Evolutionary conservation across 495 filamentous ascomycete species (phyloP), one percentile per base, ranked within the genome.

Genomic region (Aspergillus coremiiformis): DNA sequence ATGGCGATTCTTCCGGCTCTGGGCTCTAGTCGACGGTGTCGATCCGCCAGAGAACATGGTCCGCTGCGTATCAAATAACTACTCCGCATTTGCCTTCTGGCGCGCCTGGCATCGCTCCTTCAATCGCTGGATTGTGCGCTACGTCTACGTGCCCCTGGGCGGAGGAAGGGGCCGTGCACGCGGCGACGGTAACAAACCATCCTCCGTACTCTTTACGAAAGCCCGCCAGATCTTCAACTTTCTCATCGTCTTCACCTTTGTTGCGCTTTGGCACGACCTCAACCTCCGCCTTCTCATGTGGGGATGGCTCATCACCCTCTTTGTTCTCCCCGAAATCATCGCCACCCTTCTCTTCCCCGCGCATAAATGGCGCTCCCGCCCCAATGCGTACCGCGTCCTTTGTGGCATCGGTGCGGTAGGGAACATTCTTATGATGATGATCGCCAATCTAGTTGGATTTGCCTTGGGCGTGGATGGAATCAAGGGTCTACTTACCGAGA

Each of bases 31-130:
- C 35, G 93, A 99, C 65, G 85, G 86, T 55, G 80, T 97, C 60
- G 93, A 99, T 64, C 90, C 93, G 0, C 91, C 93, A 3, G 93
- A 99, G 66, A 99, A 99, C 70, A 93, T 99, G 88, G 78, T 97
- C 45, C 89, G 93, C 60, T 99, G 93, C 73, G 89, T 96, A 72
- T 89, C 83, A 58, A 81, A 99, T 71, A 97, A 97, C 66, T 96
- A 91, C 72, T 91, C 85, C 49, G 83, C 87, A 6, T 75, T 89
- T n/a, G 84, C 81, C 21, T 99, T 99, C 72, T 99, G 93, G 93
- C 86, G 93, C 48, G 78, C 81, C 52, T 97, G 94, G 94, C 93
- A 99, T 67, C 83, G 90, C 32, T 87, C 81, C 56, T 97, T 85
- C 73, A 96, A 97, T 70, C 84, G 88, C 50, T 99, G 90, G 90